Base-by-base conservation (phyloP, 1,139 yeast species). In the Kodamaea arcana region DNA sequence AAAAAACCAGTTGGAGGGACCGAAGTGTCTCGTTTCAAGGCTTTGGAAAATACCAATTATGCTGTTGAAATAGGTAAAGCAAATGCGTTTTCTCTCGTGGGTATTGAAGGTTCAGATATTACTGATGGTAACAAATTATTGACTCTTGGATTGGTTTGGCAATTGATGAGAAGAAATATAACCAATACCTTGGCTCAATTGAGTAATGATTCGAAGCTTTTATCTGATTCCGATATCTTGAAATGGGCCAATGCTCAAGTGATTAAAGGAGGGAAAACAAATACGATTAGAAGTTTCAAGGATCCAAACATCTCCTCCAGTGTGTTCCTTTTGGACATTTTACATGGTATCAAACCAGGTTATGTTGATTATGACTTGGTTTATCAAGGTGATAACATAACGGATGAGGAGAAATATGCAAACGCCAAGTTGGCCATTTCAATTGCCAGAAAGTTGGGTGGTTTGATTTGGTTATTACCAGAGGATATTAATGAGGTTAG, bases 391-490 rank as follows among this genome's bases (percentile, higher is more conserved):
- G 58, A 62, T 31, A 76, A 83, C 24, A 45, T 65, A 20, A 45
- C 61, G 4, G 94, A 83, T 22, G 97, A 88, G 44, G 95, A 88
- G 50, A 78, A 74, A 56, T 86, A 87, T 52, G 95, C 96, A 28
- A 92, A 92, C 58, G 97, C 98, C 22, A 85, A 85, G 66, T 76
- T 92, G 60, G 98, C 98, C 20, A 92, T 92, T 58, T 92, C 98
- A 2, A 92, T 92, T 55, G 98, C 98, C 24, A 84, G 99, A 75
- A 92, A 94, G 62, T 69, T 92, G 48, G 99, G 99, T 40, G 98
- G 97, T 29, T 78, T 94, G 58, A 92, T 92, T 52, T 92, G 97
- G 97, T 74, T 92, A 51, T 96, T 92, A 20, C 99, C 99, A n/a
- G 99, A 92, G 62, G 99, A 92, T 68, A 92, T 92, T 52, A 86